phyloP scores from a whole-genome alignment of 306 rosid species.

The Glycyrrhiza uralensis region DNA sequence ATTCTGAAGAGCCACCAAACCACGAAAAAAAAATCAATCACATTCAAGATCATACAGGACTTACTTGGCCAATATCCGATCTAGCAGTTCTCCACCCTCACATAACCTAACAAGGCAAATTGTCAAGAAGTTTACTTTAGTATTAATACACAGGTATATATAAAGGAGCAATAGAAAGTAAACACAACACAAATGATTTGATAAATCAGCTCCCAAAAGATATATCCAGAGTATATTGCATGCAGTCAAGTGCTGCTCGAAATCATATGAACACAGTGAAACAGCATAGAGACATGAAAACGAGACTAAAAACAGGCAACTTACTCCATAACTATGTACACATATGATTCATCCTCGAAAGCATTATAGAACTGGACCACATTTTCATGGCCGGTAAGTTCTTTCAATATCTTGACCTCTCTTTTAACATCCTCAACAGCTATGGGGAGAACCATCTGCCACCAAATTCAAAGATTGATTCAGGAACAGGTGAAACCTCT shows the following conservation, averaged over 20 bases:
- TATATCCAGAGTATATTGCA: background rate
- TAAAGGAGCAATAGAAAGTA: background rate
- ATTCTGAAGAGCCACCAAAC: background rate
- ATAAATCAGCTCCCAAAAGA: slow-evolving; percentile 16
- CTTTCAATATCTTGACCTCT: slow-evolving; percentile 88
- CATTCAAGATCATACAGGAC: slow-evolving; percentile 32
- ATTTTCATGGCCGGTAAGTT: slow-evolving; percentile 91
- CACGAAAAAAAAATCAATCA: background rate
- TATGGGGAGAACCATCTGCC: slow-evolving; percentile 95
- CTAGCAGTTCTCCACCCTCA: slow-evolving; percentile 96
- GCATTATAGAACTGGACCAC: slow-evolving; percentile 87
- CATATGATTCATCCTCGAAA: slow-evolving; percentile 87
- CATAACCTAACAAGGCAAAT: slow-evolving; percentile 62
- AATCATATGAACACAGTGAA: slow-evolving; percentile 15
- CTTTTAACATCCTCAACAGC: slow-evolving; percentile 99
- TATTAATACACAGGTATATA: background rate
- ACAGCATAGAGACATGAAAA: background rate
- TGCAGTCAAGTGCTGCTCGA: slow-evolving; percentile 5
- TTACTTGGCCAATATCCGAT: slow-evolving; percentile 94
- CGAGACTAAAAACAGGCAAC: slow-evolving; percentile 27
- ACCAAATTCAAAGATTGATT: slow-evolving; percentile 34
- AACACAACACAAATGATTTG: slow-evolving; percentile 7
- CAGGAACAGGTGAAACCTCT: background rate
- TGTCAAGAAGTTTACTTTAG: background rate
- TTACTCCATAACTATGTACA: slow-evolving; percentile 99